A percentile compares a stretch with the other conserved stretches of the same genome.
These are phyloP conservation scores for Arthroderma uncinatum DNA, from an alignment of 2,329 filamentous ascomycete species.

Conservation along the genomic window DNA sequence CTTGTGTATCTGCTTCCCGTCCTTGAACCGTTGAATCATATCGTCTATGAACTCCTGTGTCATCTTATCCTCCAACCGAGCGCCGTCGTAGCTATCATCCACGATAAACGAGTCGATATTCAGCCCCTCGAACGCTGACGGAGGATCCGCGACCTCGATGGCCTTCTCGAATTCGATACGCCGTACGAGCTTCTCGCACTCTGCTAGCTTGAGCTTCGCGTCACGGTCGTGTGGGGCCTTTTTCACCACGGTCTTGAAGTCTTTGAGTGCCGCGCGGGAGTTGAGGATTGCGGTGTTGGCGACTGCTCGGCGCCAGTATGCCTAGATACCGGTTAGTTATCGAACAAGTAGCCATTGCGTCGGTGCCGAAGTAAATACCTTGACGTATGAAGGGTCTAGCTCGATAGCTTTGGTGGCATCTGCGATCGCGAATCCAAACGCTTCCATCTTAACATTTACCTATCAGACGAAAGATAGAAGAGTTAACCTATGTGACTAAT, in stretches of 20 bases:
- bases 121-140: constrained; percentile 81
- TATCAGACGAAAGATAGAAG: constrained; percentile 28
- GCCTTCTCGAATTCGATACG: constrained; percentile 86
- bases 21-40: constrained; percentile 93
- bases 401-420: constrained; percentile 89
- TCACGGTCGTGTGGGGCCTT: constrained; percentile 82
- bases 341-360: background rate
- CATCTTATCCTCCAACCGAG: constrained; percentile 65
- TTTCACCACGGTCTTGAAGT: constrained; percentile 83
- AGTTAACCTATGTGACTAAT: background rate
- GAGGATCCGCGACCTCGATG: constrained; percentile 85
- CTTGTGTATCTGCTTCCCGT: constrained; percentile 83
- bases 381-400: constrained; percentile 75
- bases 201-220: constrained; percentile 78
- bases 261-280: constrained; percentile 75
- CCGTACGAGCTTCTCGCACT: constrained; percentile 91
- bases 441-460: constrained; percentile 91
- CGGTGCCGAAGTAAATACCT: too few species aligned
- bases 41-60: constrained; percentile 94
- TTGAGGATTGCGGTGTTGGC: constrained; percentile 84
- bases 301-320: constrained; percentile 86
- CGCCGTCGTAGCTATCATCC: constrained; percentile 77
- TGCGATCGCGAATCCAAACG: constrained; percentile 82
- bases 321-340: constrained; percentile 40
- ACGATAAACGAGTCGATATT: constrained; percentile 77